phyloP scores from a whole-genome alignment of 148 eudicot genomes.

The Chenopodium quinoa region DNA sequence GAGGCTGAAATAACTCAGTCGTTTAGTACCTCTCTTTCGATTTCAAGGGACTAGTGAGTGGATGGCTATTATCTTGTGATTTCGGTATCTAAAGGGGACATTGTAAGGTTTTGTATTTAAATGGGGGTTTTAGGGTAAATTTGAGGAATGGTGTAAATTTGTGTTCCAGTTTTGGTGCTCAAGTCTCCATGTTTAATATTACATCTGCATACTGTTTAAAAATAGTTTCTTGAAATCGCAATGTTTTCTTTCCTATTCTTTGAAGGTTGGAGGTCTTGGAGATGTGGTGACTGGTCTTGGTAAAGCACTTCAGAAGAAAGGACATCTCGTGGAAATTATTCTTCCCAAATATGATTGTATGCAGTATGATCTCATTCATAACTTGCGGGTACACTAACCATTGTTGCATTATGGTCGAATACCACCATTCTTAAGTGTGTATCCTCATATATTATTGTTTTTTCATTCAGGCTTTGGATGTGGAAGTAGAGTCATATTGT shows the following conservation, averaged over 20 bases:
- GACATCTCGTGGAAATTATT: constrained; percentile 85
- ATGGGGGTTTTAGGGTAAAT: background rate
- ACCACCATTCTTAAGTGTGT: background rate
- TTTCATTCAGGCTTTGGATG: constrained; percentile 63
- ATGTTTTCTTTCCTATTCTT: constrained; percentile 9
- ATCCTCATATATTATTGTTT: constrained; percentile 13
- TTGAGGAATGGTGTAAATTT: background rate
- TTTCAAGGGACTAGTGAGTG: no score
- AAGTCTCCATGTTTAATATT: no score
- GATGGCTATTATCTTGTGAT: no score
- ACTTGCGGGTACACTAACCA: constrained; percentile 60
- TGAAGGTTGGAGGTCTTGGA: constrained; percentile 96
- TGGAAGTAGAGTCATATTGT: constrained; percentile 80
- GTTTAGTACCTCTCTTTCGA: no score
- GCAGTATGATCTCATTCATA: constrained; percentile 62
- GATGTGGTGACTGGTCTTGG: constrained; percentile 97
- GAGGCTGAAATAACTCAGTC: no score
- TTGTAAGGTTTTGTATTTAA: background rate
- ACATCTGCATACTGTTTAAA: background rate
- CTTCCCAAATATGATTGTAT: constrained; percentile 96
- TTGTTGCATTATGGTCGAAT: background rate
- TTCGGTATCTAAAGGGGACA: no score
- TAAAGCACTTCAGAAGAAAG: constrained; percentile 90
- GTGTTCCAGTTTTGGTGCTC: no score
- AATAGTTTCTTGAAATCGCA: background rate